Base-by-base conservation (phyloP, 345 rosid genomes). In the Boechera stricta region DNA sequence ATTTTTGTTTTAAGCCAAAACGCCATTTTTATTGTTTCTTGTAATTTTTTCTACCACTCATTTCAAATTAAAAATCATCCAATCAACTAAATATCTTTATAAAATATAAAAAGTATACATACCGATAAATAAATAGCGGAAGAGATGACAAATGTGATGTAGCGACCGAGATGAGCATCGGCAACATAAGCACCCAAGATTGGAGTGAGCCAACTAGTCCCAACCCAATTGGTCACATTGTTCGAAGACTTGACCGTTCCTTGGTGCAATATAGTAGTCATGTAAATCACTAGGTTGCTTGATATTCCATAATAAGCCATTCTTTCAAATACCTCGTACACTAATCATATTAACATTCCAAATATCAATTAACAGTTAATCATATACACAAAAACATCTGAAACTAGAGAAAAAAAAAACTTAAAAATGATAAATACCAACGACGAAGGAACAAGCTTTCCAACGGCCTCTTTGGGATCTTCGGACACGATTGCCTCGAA, bases 151-250 rank as follows among this genome's bases (percentile, higher is more conserved):
- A 94, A 92, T 42, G 94, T 92, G 88, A 90, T 73, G 47, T 90
- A 94, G 3, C 96, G 98, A 31, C 98, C 98, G 6, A 92, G 89
- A 69, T 84, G 87, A 39, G 98, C 92, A 9, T 92, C 98, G 0
- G 98, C 98, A 0, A 94, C 71, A 39, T 92, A 94, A 3, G 98
- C 98, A 6, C 98, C 97, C 41, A 92, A 67, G 72, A 92, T 69
- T 0, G 98, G 98, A 39, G 92, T 89, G 79, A 92, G 76, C 92
- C 91, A 92, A 38, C 81, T 76, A 33, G 97, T 87, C 52, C 98
- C 98, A 1, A 84, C 92, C 96, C 97, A 94, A 64, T 92, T 90
- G 74, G 98, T 94, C 41, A 94, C 98, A 39, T 92, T 92, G 31
- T 94, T 92, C 54, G 96, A 73, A 2, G 98, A 94, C 71, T 73